Conservation (phyloP, 1,284 basidiomycete genomes). For the Anthracocystis walkeri region DNA sequence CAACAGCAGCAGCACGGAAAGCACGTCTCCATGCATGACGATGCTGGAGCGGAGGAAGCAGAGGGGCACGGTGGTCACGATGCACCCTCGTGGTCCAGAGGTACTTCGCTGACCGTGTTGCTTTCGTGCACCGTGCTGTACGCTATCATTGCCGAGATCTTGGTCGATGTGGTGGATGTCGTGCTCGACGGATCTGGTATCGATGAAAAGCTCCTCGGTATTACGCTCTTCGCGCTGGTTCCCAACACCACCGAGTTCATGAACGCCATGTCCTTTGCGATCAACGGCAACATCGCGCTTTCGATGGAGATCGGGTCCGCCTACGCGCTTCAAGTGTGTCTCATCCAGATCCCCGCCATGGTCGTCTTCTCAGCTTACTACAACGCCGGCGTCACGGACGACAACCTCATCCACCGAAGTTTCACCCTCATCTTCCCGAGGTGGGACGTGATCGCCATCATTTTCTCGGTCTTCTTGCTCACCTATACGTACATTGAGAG, state of each 20-base stretch:
- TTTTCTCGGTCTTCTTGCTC: conserved; percentile 83
- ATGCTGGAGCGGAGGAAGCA: conserved; percentile 59
- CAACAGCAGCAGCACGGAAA: conserved; percentile 25
- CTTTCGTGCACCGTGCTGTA: conserved; percentile 86
- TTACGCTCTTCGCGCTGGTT: conserved; percentile 95
- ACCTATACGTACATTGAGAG: conserved; percentile 99
- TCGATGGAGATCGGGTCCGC: conserved; percentile 98
- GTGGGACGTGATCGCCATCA: conserved; percentile 97
- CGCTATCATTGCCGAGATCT: conserved; percentile 93
- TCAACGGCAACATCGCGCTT: conserved; percentile 96
- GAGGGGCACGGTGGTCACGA: conserved; percentile 87
- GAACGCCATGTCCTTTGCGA: conserved; percentile 99
- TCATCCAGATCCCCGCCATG: conserved; percentile 98
- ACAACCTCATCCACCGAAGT: conserved; percentile 48
- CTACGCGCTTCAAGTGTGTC: conserved; percentile 96
- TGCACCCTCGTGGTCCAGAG: conserved; percentile 77
- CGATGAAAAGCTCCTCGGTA: conserved; percentile 96
- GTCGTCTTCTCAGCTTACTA: conserved; percentile 97
- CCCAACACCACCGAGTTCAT: conserved; percentile 99
- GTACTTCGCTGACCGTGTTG: conserved; percentile 60
- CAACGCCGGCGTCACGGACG: conserved; percentile 77
- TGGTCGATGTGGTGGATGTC: conserved; percentile 95
- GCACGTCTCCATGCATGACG: conserved; percentile 55
- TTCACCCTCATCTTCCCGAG: conserved; percentile 87
- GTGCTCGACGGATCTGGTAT: conserved; percentile 92